phyloP scores from a whole-genome alignment of 768 basidiomycete species.

The Serendipita sp. region DNA sequence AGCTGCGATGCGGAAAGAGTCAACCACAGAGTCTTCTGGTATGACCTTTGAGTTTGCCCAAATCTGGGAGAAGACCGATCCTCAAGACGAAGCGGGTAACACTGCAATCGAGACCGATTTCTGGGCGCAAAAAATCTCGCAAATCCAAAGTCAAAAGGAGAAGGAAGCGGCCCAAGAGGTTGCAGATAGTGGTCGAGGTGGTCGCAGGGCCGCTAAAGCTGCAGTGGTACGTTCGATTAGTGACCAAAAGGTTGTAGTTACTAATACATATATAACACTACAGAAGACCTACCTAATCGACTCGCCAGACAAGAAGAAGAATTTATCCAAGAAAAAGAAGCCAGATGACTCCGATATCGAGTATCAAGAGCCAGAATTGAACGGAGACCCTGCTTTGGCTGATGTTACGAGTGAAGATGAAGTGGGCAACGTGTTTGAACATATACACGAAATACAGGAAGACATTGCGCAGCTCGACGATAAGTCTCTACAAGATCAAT shows the following conservation, averaged over 20 bases:
- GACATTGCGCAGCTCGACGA: not conserved
- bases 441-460: no score
- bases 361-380: constrained; percentile 19
- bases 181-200: constrained; percentile 55
- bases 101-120: constrained; percentile 44
- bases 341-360: constrained; percentile 28
- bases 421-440: not conserved
- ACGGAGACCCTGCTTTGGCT: constrained; percentile 16
- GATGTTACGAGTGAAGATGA: constrained; percentile 9
- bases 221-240: constrained; percentile 25
- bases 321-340: constrained; percentile 17
- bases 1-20: constrained; percentile 37
- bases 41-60: constrained; percentile 76
- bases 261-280: constrained; percentile 9
- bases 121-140: constrained; percentile 59
- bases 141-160: constrained; percentile 31
- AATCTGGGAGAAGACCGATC: constrained; percentile 67
- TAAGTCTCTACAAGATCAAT: not conserved
- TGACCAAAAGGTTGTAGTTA: not conserved
- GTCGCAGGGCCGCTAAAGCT: constrained; percentile 42
- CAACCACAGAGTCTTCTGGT: constrained; percentile 31
- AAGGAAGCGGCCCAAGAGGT: constrained; percentile 30
- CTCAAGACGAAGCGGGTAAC: constrained; percentile 43
- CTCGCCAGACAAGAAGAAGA: constrained; percentile 23
- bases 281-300: constrained; percentile 24